Base-by-base conservation (phyloP, 1,284 basidiomycete genomes). In the Pseudozyma pruni region DNA sequence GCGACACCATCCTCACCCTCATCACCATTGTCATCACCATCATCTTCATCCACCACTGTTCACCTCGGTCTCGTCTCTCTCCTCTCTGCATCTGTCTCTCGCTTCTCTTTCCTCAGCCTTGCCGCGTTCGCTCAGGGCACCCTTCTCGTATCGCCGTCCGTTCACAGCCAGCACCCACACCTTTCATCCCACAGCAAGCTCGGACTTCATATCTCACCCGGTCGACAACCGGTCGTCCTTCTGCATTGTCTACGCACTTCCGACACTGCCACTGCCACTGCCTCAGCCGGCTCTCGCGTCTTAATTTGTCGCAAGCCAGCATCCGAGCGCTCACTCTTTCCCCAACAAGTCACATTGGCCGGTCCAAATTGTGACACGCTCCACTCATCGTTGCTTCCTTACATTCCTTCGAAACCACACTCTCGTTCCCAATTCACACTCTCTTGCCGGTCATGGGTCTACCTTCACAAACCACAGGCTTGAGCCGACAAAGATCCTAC, bases 381-480 rank as follows among this genome's bases (percentile, higher is more conserved):
- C n/a, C 48, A 34, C 22, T 29, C 48, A 25, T 23, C 29, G 6
- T 11, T 20, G 14, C 47, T 22, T 33, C 31, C 20, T 40, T 41
- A n/a, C n/a, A n/a, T n/a, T n/a, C n/a, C n/a, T n/a, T n/a, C n/a
- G n/a, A n/a, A n/a, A n/a, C n/a, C n/a, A n/a, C n/a, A n/a, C n/a
- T n/a, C n/a, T n/a, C n/a, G 19, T 5, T 34, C 2, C 25, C 16
- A n/a, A n/a, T 7, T 11, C 42, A 40, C 35, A 40, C 5, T 27
- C 13, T 42, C 42, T 16, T 62, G 50, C 59, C 54, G 55, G 59
- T 20, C 67, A 70, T 70, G 67, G 56, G 59, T 44, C 43, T 47
- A 2, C 29, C 54, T 20, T 45, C 55, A 8, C 40, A 46, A n/a
- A 22, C 47, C 17, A 59, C 51, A 40, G 45, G 51, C 49, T 55